Evolutionary conservation across 2,329 filamentous ascomycete genomes (phyloP).

Genomic region (Arthrobotrys entomopaga): DNA sequence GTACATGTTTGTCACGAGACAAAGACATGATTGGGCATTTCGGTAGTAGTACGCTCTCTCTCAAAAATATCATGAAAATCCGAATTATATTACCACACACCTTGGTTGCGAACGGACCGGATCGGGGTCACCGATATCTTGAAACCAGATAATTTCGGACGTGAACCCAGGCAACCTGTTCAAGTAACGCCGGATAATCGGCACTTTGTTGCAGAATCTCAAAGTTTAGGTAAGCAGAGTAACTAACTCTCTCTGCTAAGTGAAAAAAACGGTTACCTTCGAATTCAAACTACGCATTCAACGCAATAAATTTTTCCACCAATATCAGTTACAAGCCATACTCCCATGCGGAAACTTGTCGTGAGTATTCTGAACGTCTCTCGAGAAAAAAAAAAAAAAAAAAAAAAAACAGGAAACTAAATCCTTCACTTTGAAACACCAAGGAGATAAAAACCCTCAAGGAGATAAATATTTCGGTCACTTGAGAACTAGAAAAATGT

Average conservation of each 20-base stretch:
- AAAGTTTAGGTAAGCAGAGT: too few relatives aligned
- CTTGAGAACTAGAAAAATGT: background rate
- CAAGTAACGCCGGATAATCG: constrained; percentile 14
- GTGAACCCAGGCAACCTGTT: background rate
- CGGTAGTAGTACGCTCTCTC: too few relatives aligned
- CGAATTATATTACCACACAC: too few relatives aligned
- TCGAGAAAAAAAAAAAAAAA: constrained; percentile 3
- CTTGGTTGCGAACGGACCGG: too few relatives aligned
- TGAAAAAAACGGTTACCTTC: too few relatives aligned
- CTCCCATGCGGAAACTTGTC: background rate
- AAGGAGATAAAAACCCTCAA: too few relatives aligned
- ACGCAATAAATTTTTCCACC: background rate
- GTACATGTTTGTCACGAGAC: too few relatives aligned
- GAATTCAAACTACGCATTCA: constrained; percentile 6
- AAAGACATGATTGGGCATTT: too few relatives aligned
- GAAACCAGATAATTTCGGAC: background rate
- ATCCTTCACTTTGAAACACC: background rate
- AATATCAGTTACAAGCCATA: too few relatives aligned
- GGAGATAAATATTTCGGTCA: background rate
- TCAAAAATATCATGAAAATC: too few relatives aligned
- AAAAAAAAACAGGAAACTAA: background rate
- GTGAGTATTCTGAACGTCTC: too few relatives aligned
- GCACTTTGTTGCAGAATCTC: constrained; percentile 17
- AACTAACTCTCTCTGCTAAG: too few relatives aligned
- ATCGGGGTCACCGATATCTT: background rate